These are phyloP conservation scores for Zygosaccharomyces rouxii DNA, from an alignment of 805 yeast genomes.

Conservation along the genomic window DNA sequence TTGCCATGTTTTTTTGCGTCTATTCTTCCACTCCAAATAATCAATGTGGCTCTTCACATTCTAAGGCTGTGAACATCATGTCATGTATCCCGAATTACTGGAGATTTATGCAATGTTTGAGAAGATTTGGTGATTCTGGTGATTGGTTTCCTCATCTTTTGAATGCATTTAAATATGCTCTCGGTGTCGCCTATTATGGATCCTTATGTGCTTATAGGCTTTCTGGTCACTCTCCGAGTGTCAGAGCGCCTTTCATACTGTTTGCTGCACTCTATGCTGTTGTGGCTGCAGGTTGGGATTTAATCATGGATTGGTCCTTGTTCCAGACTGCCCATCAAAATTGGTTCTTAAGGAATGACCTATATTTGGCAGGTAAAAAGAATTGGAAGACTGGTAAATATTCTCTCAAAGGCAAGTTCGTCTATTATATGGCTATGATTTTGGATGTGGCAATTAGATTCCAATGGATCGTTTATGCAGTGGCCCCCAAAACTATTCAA, in stretches of 20 bases:
- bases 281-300: slow-evolving; percentile 76
- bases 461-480: slow-evolving; percentile 88
- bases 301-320: slow-evolving; percentile 94
- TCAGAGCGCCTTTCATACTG: slow-evolving; percentile 59
- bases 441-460: slow-evolving; percentile 71
- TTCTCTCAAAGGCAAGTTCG: slow-evolving; percentile 33
- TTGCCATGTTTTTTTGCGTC: slow-evolving; percentile 80
- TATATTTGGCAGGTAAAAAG: slow-evolving; percentile 51
- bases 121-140: slow-evolving; percentile 90
- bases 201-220: slow-evolving; percentile 69
- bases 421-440: slow-evolving; percentile 72
- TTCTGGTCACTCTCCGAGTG: slow-evolving; percentile 28
- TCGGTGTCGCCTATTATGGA: slow-evolving; percentile 64
- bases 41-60: slow-evolving; percentile 71
- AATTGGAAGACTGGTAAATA: slow-evolving; percentile 36
- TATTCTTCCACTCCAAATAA: slow-evolving; percentile 51
- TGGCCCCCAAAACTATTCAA: slow-evolving; percentile 69
- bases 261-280: slow-evolving; percentile 73
- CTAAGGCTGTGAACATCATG: slow-evolving; percentile 77
- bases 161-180: slow-evolving; percentile 71
- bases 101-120: slow-evolving; percentile 84
- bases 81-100: slow-evolving; percentile 82
- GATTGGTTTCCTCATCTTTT: slow-evolving; percentile 96
- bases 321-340: slow-evolving; percentile 60
- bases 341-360: slow-evolving; percentile 61